Conservation (phyloP, 73 alveolate genomes). For the Strombidium stylifer region DNA sequence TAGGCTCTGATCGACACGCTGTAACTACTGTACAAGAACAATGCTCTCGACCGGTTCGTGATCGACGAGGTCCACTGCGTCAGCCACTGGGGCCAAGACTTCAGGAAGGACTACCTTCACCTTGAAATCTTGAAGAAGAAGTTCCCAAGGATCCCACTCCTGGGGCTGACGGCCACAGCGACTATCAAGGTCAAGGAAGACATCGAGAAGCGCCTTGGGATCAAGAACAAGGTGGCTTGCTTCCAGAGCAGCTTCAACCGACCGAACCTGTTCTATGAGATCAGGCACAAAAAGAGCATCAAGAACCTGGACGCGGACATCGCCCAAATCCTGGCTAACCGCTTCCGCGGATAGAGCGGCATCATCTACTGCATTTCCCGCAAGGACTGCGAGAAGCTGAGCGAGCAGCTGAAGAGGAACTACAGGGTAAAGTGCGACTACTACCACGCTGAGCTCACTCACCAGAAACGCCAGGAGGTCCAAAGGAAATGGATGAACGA, state of each 20-base stretch:
- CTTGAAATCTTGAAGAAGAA: constrained; percentile 70
- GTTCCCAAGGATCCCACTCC: constrained; percentile 90
- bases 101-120: constrained; percentile 94
- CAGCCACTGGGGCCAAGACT: constrained; percentile 99
- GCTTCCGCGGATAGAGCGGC: constrained; percentile 78
- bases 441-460: constrained; percentile 94
- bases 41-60: constrained; percentile 80
- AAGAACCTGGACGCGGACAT: constrained; percentile 70
- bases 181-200: constrained; percentile 95
- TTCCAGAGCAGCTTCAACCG: constrained; percentile 90
- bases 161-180: constrained; percentile 99
- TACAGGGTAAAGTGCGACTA: constrained; percentile 76
- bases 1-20: constrained; percentile 5
- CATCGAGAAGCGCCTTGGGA: constrained; percentile 79
- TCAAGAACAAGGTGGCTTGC: constrained; percentile 72
- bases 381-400: constrained; percentile 89
- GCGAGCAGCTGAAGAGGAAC: constrained; percentile 69
- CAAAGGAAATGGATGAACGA: constrained; percentile 93
- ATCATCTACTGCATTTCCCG: constrained; percentile 93
- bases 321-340: constrained; percentile 54
- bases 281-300: constrained; percentile 60
- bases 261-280: constrained; percentile 86
- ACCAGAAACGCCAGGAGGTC: constrained; percentile 70
- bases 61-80: constrained; percentile 99
- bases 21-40: constrained; percentile 18